Conservation (phyloP, 2,329 filamentous ascomycete species). For the Trichoderma hamatum region DNA sequence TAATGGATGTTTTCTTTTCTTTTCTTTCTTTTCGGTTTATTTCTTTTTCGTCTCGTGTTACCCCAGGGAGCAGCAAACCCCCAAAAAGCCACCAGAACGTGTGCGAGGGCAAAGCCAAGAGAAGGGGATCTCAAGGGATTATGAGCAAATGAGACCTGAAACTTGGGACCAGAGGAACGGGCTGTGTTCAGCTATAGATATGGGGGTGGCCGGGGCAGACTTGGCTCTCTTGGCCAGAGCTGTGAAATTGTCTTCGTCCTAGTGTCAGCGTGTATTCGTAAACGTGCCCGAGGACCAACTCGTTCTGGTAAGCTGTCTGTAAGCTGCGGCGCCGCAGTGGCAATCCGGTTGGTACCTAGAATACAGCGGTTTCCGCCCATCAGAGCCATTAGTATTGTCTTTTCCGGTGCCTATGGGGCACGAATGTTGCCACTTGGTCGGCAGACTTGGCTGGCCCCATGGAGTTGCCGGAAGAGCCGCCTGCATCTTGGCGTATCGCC, state of each 20-base stretch:
- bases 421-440: conserved; percentile 22
- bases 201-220: neutral
- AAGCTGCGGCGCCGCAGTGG: neutral
- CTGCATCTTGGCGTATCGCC: neutral
- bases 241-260: neutral
- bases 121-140: neutral
- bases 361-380: neutral
- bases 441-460: conserved; percentile 4
- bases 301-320: neutral
- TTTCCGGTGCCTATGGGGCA: conserved; percentile 1
- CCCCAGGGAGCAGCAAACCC: neutral
- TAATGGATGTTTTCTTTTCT: neutral
- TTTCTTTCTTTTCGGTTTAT: neutral
- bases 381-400: neutral
- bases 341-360: neutral
- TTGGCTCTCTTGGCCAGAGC: neutral
- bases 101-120: conserved; percentile 1
- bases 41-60: neutral
- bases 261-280: neutral
- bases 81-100: neutral
- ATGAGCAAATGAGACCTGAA: neutral
- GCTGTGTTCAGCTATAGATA: neutral
- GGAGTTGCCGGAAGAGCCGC: conserved; percentile 13
- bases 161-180: neutral
- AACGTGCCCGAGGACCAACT: neutral